Conservation (phyloP, 495 filamentous ascomycete species). For the Glutinoglossum americanum region DNA sequence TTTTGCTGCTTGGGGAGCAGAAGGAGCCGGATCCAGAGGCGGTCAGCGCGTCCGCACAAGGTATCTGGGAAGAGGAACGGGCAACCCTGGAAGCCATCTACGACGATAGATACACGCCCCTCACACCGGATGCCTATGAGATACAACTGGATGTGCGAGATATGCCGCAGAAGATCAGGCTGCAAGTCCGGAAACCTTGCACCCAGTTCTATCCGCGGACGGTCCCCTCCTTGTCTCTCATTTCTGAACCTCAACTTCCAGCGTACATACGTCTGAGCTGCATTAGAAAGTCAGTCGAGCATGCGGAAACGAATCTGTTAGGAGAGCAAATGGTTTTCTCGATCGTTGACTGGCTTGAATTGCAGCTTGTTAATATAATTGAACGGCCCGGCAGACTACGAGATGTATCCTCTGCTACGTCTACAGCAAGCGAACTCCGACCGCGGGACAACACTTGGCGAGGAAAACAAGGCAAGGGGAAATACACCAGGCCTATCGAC, state of each 20-base stretch:
- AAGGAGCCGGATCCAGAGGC: conserved; percentile 10
- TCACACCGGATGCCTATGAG: conserved; percentile 37
- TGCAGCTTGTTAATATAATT: conserved; percentile 51
- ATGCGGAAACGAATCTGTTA: conserved; percentile 41
- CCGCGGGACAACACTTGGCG: conserved; percentile 7
- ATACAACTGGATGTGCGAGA: conserved; percentile 30
- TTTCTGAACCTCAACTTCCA: conserved; percentile 37
- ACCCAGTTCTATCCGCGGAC: conserved; percentile 46
- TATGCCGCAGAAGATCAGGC: conserved; percentile 17
- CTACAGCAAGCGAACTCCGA: conserved; percentile 28
- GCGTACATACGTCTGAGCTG: conserved; percentile 84
- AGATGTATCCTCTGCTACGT: conserved; percentile 53
- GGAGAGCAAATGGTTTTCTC: conserved; percentile 82
- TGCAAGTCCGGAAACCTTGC: conserved; percentile 31
- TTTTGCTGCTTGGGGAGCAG: conserved; percentile 26
- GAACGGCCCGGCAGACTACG: conserved; percentile 61
- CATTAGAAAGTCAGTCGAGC: conserved; percentile 50
- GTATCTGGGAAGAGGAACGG: conserved; percentile 72
- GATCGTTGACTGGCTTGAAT: conserved; percentile 74
- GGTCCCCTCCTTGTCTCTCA: conserved; percentile 52
- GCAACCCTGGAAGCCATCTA: conserved; percentile 64
- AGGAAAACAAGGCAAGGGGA: conserved; percentile 7
- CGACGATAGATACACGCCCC: conserved; percentile 33
- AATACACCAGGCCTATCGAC: conserved; percentile 10
- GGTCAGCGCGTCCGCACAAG: conserved; percentile 8